Percentiles rank a stretch among this genome's conserved stretches.
phyloP scores from a whole-genome alignment of 331 rosid species.

The Stylosanthes scabra region DNA sequence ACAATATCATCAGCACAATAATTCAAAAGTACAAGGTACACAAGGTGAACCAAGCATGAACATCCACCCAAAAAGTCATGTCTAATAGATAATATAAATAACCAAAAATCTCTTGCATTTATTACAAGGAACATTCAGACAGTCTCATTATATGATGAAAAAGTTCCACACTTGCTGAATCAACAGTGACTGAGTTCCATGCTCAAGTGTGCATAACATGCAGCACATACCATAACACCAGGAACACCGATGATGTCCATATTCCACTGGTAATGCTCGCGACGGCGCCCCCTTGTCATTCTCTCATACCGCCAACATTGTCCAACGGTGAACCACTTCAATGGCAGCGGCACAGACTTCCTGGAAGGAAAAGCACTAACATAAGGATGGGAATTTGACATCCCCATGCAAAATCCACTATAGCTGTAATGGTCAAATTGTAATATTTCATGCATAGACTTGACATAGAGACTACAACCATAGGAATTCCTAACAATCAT shows the following conservation, averaged over 20 bases:
- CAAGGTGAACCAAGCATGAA: slow-evolving; percentile 32
- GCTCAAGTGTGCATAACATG: slow-evolving; percentile 27
- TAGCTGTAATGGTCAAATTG: slow-evolving; percentile 29
- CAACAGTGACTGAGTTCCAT: slow-evolving; percentile 10
- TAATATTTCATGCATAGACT: slow-evolving; percentile 20
- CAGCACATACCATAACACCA: slow-evolving; percentile 76
- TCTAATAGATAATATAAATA: neutral
- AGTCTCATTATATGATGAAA: neutral
- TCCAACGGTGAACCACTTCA: slow-evolving; percentile 97
- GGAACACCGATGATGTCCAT: slow-evolving; percentile 97
- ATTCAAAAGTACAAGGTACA: slow-evolving; percentile 20
- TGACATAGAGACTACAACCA: slow-evolving; percentile 18
- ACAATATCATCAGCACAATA: slow-evolving; percentile 18
- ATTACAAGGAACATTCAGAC: slow-evolving; percentile 13
- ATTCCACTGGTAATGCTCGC: slow-evolving; percentile 99
- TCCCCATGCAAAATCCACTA: slow-evolving; percentile 44
- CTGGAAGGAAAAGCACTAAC: slow-evolving; percentile 57
- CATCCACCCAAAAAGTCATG: slow-evolving; percentile 22
- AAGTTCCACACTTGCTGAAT: neutral
- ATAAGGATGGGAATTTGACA: slow-evolving; percentile 47
- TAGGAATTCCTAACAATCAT: slow-evolving; percentile 18
- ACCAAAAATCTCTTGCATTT: slow-evolving; percentile 20
- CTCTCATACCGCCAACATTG: slow-evolving; percentile 99
- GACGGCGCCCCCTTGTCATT: slow-evolving; percentile 97
- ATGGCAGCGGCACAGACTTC: slow-evolving; percentile 85